Base-by-base conservation (phyloP, 768 basidiomycete species). In the Cystobasidium onofrii region DNA sequence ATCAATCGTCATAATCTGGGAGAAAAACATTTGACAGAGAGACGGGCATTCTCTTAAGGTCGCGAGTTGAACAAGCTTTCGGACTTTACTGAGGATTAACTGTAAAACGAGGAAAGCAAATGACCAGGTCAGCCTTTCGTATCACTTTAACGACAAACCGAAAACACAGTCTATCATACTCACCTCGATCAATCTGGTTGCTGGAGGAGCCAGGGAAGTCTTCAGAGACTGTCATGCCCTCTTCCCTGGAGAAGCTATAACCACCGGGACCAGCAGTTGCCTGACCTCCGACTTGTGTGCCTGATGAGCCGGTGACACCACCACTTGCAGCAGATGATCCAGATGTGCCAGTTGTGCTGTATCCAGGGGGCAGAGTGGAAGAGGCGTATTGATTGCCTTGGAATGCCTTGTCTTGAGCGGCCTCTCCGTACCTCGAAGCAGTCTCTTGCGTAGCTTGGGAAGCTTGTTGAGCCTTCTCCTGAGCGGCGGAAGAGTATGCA, bases 101-200 rank as follows among this genome's bases (percentile, higher is more conserved):
- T 39, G n/a, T n/a, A n/a, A n/a, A 39, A 39, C 15, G 18, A 7
- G 10, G n/a, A 54, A 20, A n/a, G 18, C 20, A 54, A 20, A 20
- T 10, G 20, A 20, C 10, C 6, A 54, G n/a, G 52, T 54, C 52
- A 54, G 52, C n/a, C 52, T 10, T 54, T 10, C 18, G 18, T 54
- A 20, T 29, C n/a, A n/a, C n/a, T n/a, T n/a, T n/a, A n/a, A n/a
- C n/a, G n/a, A n/a, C n/a, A n/a, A n/a, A n/a, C n/a, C n/a, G n/a
- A n/a, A n/a, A n/a, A n/a, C n/a, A n/a, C n/a, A n/a, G n/a, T n/a
- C n/a, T n/a, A n/a, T n/a, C n/a, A n/a, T n/a, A n/a, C 52, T 29
- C 18, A 54, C 52, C 52, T 60, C 57, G 57, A 27, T 60, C 57
- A 60, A 60, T 29, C 57, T 60, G 57, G 57, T 60, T 60, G 57